phyloP scores from a whole-genome alignment of 139 green algal species.

The Asterochloris erici region DNA sequence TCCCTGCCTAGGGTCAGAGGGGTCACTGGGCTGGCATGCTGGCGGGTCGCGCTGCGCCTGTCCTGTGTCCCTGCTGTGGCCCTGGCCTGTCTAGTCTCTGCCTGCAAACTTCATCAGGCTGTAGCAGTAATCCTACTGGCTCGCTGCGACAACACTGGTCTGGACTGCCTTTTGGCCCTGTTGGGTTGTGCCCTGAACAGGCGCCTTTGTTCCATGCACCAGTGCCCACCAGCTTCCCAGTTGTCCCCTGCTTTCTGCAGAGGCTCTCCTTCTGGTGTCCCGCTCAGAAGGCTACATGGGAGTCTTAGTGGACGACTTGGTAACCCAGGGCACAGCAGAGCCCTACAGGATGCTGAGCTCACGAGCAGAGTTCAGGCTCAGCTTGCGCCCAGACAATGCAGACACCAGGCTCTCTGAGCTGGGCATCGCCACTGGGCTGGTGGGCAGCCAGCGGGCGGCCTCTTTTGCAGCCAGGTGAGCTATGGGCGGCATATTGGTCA shows the following conservation, averaged over 20 bases:
- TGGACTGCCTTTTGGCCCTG: too few relatives aligned
- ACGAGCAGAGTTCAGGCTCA: constrained; percentile 51
- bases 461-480: constrained; percentile 11
- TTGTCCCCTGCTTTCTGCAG: constrained; percentile 1
- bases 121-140: too few relatives aligned
- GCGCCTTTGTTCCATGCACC: too few relatives aligned
- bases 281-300: constrained; percentile 45
- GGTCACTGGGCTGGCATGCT: too few relatives aligned
- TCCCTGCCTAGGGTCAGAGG: too few relatives aligned
- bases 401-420: constrained; percentile 43
- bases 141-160: too few relatives aligned
- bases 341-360: constrained; percentile 60
- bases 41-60: too few relatives aligned
- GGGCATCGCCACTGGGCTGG: constrained; percentile 40
- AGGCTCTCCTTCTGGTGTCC: constrained; percentile 34
- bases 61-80: too few relatives aligned
- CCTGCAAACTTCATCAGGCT: too few relatives aligned
- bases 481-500: too few relatives aligned
- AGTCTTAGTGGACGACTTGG: constrained; percentile 55
- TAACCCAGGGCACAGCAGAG: constrained; percentile 41
- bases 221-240: not conserved
- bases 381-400: constrained; percentile 53
- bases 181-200: too few relatives aligned
- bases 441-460: constrained; percentile 14
- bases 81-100: too few relatives aligned